A percentile compares a stretch with the other conserved stretches of the same genome.
These are phyloP conservation scores for Coffea canephora DNA, from an alignment of 257 asterid species.

Conservation along the genomic window DNA sequence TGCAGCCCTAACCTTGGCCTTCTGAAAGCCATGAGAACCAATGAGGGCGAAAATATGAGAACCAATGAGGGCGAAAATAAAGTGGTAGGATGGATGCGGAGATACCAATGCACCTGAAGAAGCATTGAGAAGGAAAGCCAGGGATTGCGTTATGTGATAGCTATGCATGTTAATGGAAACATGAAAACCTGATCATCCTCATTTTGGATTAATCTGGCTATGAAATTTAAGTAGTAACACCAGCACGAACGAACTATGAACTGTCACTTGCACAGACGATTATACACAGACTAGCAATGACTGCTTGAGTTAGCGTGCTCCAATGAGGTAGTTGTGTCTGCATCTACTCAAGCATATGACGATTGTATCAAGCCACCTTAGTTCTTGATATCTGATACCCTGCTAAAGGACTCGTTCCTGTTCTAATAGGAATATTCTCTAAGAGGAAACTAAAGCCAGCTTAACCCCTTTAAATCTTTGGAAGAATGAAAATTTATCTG, in stretches of 20 bases:
- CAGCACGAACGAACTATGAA: not conserved
- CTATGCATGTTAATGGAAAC: no score
- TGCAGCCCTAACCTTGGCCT: constrained; percentile 9
- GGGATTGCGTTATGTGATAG: constrained; percentile 36
- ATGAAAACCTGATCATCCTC: not conserved
- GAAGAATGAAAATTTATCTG: not conserved
- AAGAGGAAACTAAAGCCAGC: no score
- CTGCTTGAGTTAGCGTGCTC: not conserved
- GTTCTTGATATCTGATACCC: no score
- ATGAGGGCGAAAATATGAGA: constrained; percentile 53
- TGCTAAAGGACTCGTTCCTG: no score
- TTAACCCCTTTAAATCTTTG: not conserved
- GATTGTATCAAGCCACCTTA: no score
- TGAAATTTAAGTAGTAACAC: not conserved
- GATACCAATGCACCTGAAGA: constrained; percentile 40
- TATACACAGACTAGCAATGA: not conserved
- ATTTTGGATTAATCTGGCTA: not conserved
- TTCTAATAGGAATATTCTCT: no score
- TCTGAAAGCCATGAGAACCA: constrained; percentile 60
- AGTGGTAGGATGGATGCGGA: constrained; percentile 37
- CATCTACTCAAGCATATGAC: no score
- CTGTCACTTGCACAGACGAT: not conserved
- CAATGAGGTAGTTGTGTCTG: no score
- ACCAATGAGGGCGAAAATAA: constrained; percentile 49
- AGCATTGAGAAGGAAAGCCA: constrained; percentile 51